These are phyloP conservation scores for Suillus luteus DNA, from an alignment of 768 basidiomycete genomes.

Conservation along the genomic window DNA sequence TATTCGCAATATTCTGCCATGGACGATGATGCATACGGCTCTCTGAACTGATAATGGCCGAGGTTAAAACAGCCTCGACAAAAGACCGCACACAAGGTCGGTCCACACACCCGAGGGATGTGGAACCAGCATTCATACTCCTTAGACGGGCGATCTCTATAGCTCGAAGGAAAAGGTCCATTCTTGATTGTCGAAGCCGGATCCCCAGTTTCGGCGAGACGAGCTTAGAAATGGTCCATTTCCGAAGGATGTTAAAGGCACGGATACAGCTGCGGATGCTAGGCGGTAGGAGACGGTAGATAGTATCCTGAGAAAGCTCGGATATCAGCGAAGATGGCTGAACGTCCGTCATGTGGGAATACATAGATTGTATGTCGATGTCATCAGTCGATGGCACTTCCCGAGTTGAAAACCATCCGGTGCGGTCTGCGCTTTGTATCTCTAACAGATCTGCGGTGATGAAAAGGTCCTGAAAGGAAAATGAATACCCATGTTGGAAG, in stretches of 20 bases:
- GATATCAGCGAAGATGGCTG: constrained; percentile 73
- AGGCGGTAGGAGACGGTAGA: constrained; percentile 77
- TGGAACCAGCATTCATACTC: constrained; percentile 43
- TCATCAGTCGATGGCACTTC: constrained; percentile 60
- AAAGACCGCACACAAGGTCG: constrained; percentile 76
- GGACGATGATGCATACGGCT: constrained; percentile 77
- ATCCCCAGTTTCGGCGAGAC: constrained; percentile 65
- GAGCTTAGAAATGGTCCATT: constrained; percentile 76
- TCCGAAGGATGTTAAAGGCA: constrained; percentile 74
- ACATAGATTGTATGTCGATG: constrained; percentile 79
- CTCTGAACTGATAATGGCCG: constrained; percentile 78
- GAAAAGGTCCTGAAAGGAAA: constrained; percentile 63
- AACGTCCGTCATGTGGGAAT: constrained; percentile 70
- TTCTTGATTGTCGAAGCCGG: constrained; percentile 63
- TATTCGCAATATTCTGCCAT: constrained; percentile 73
- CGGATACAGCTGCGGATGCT: constrained; percentile 75
- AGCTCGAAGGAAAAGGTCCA: constrained; percentile 70
- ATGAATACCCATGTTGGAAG: constrained; percentile 11
- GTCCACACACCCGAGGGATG: constrained; percentile 45
- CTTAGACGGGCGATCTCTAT: constrained; percentile 75
- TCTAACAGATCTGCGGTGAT: constrained; percentile 78
- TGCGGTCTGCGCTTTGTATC: constrained; percentile 76
- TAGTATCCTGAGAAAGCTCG: constrained; percentile 65
- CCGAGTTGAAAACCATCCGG: constrained; percentile 70
- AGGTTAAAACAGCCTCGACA: constrained; percentile 72